Conservation (phyloP, 2,329 filamentous ascomycete species). For the Davidsoniella australis region DNA sequence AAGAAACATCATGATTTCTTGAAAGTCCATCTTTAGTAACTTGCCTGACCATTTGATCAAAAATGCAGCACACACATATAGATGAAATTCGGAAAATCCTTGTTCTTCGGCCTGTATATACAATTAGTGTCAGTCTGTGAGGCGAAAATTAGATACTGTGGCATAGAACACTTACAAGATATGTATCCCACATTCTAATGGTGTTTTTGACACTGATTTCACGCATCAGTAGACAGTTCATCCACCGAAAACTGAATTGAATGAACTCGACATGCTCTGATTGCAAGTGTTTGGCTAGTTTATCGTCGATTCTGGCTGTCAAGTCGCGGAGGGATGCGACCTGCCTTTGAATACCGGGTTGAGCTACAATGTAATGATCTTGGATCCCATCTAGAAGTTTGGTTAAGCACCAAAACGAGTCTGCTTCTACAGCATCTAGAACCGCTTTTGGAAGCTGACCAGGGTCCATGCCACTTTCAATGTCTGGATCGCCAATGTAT, state of each 20-base stretch:
- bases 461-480: slow-evolving; percentile 91
- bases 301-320: slow-evolving; percentile 73
- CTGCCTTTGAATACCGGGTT: slow-evolving; percentile 90
- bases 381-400: slow-evolving; percentile 98
- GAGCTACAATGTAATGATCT: slow-evolving; percentile 96
- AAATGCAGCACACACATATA: slow-evolving; percentile 96
- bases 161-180: slow-evolving; percentile 50
- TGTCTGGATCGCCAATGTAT: slow-evolving; percentile 86
- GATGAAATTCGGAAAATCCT: slow-evolving; percentile 93
- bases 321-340: slow-evolving; percentile 78
- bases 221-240: slow-evolving; percentile 97
- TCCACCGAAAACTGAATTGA: slow-evolving; percentile 98
- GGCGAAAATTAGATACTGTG: slow-evolving; percentile 1
- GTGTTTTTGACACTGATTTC: slow-evolving; percentile 94
- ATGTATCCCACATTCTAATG: slow-evolving; percentile 99
- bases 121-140: background rate
- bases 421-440: slow-evolving; percentile 88
- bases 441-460: slow-evolving; percentile 82
- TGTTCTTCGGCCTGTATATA: slow-evolving; percentile 73
- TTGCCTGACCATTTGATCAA: slow-evolving; percentile 96
- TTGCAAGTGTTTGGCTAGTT: slow-evolving; percentile 75
- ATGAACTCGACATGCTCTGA: slow-evolving; percentile 92
- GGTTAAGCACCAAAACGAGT: slow-evolving; percentile 96
- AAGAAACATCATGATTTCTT: slow-evolving; percentile 99
- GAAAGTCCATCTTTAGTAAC: slow-evolving; percentile 90